Conservation (phyloP, 2,329 filamentous ascomycete genomes). For the Cladosporium oxysporum region DNA sequence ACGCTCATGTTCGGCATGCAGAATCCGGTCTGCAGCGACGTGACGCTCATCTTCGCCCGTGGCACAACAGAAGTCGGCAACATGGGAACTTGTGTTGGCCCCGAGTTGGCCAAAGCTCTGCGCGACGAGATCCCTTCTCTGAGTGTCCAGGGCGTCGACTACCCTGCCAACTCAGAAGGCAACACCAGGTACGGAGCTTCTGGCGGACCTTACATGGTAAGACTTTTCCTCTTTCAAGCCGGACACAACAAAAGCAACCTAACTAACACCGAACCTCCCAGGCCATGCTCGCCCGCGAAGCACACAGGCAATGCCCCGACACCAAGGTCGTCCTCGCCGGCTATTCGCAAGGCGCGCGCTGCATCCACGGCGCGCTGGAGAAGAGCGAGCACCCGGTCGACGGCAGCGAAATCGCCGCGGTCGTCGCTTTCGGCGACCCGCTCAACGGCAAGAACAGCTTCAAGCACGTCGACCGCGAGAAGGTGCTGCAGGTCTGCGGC, state of each 20-base stretch:
- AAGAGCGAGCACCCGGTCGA: slow-evolving; percentile 20
- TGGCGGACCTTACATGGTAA: slow-evolving; percentile 24
- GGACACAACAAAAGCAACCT: neutral
- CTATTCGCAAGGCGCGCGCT: slow-evolving; percentile 25
- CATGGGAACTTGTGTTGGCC: slow-evolving; percentile 53
- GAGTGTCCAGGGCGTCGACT: slow-evolving; percentile 30
- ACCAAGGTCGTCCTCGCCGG: slow-evolving; percentile 27
- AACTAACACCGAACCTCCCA: neutral
- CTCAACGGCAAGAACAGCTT: slow-evolving; percentile 29
- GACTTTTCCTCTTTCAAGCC: too few relatives aligned
- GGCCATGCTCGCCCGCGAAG: slow-evolving; percentile 24
- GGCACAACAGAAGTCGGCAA: slow-evolving; percentile 57
- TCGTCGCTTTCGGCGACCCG: slow-evolving; percentile 34
- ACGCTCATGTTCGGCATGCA: slow-evolving; percentile 17
- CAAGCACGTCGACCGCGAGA: slow-evolving; percentile 28
- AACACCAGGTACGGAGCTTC: slow-evolving; percentile 28
- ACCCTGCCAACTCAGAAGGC: slow-evolving; percentile 30
- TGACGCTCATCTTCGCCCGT: slow-evolving; percentile 61
- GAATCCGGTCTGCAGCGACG: slow-evolving; percentile 42
- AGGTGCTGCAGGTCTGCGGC: slow-evolving; percentile 30
- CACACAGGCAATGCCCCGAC: slow-evolving; percentile 24
- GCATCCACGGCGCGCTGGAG: slow-evolving; percentile 18
- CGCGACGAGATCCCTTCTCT: slow-evolving; percentile 5
- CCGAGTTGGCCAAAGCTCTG: slow-evolving; percentile 52
- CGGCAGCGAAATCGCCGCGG: slow-evolving; percentile 31